Percentiles rank a stretch among this genome's conserved stretches.
Conservation (phyloP, 306 rosid species). For the Casuarina equisetifolia region DNA sequence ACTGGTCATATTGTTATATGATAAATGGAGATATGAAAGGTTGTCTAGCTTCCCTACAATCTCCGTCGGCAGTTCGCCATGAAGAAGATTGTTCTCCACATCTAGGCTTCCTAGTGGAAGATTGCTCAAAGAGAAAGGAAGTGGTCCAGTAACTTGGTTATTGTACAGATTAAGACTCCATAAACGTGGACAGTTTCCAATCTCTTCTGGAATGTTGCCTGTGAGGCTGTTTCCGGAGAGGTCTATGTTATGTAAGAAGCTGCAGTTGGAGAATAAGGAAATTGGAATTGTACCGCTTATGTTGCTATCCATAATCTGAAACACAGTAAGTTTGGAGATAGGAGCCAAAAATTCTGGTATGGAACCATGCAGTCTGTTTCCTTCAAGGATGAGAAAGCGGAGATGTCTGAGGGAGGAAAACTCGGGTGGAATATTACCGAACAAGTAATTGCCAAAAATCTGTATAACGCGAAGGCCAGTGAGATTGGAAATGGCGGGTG, state of each 20-base stretch:
- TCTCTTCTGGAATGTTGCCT: constrained; percentile 55
- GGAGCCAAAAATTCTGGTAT: constrained; percentile 52
- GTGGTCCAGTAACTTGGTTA: constrained; percentile 54
- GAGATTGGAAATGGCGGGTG: constrained; percentile 65
- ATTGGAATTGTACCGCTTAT: constrained; percentile 51
- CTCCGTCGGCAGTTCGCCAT: constrained; percentile 54
- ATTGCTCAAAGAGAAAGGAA: constrained; percentile 50
- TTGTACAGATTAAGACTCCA: constrained; percentile 62
- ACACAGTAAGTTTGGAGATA: constrained; percentile 37
- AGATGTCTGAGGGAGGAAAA: constrained; percentile 46
- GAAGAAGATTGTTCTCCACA: constrained; percentile 50
- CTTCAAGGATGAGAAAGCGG: constrained; percentile 36
- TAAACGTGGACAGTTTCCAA: constrained; percentile 57
- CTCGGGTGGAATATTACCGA: constrained; percentile 49
- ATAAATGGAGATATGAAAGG: constrained; percentile 51
- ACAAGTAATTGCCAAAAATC: constrained; percentile 38
- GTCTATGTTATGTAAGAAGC: constrained; percentile 41
- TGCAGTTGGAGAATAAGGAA: constrained; percentile 61
- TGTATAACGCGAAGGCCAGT: constrained; percentile 51
- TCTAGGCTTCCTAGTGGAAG: constrained; percentile 41
- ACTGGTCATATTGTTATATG: constrained; percentile 53
- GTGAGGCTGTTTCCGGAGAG: constrained; percentile 48
- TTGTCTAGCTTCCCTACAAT: constrained; percentile 33
- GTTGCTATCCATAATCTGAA: constrained; percentile 31
- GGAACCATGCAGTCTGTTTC: constrained; percentile 49